Base-by-base conservation (phyloP, 257 asterid genomes). In the Solanum appendiculatum region DNA sequence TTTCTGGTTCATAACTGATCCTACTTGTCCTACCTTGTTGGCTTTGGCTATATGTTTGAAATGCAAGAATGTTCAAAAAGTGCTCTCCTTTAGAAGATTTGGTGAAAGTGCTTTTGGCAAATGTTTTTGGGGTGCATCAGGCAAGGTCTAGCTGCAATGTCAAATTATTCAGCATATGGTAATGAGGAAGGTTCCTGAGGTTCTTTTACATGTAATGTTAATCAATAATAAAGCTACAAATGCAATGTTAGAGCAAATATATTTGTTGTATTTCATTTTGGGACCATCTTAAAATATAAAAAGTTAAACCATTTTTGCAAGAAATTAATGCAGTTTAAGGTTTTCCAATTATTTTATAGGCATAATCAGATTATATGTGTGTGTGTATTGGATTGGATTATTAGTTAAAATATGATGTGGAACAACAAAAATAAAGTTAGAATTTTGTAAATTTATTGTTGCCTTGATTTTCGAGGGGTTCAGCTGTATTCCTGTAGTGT, bases 1-100 rank as follows among this genome's bases (percentile, higher is more conserved):
- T 95, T 89, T 93, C 89, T 60, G 97, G 96, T 46, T 87, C 89
- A 16, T 91, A 91, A 92, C 85, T 81, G 44, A 78, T 44, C 84
- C 66, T 3, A 56, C 37, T 25, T 40, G 84, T 46, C 39, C 37
- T 27, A 44, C 64, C 40, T 44, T 78, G 39, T 8, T 80, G 66
- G 85, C 27, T 46, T 44, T 25, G 64, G 40, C 39, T 27, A 36
- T 5, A 9, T 16, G 39, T 48, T 80, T 46, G 84, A 25, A 8
- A 78, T 25, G 66, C 40, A 27, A 80, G 39, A 46, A 27, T 80
- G 84, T 6, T 80, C 27, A 46, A 80, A 40, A 80, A 78, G 27
- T 80, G 66, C 68, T 48, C 42, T 48, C 46, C 66, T 31, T 16
- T 29, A 18, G 27, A 80, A 9, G 25, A 18, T 27, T 48, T 48